Evolutionary conservation across 2,329 filamentous ascomycete genomes (phyloP), one percentile per base, ranked within the genome.

Genomic region (Botrytis deweyae): DNA sequence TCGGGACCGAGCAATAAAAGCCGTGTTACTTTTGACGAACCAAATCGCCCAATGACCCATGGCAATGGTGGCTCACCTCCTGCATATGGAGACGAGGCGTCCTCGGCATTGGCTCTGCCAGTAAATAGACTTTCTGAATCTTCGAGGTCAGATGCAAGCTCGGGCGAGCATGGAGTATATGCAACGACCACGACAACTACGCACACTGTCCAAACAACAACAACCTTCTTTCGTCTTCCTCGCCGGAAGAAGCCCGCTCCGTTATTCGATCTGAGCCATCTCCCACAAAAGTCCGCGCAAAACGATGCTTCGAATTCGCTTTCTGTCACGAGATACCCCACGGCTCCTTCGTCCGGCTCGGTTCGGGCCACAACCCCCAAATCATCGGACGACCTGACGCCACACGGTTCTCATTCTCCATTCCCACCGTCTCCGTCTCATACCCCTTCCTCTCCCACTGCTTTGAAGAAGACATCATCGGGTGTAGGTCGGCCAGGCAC

Each of bases 81-180:
- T 72, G 86, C 88, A 42, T 91, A 91, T 74, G 86, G 87, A 64
- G 89, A 91, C 75, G 89, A 92, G 75, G 84, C 86, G 40, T 86
- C 86, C 74, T 88, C 89, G 22, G 86, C 89, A 4, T 84, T 93
- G 74, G 89, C 90, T 12, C 85, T 92, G 33, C 89, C 91, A 18
- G 84, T 89, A 44, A 87, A 88, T 76, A 87, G 93, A 59, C 84
- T 92, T 42, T 96, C 93, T 8, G 95, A 98, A 80, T 98, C 95
- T 2, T 97, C 94, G 3, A 89, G 93, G 77, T 98, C 95, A 42
- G 95, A 98, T 82, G 92, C 89, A 63, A 97, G 93, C 83, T 93
- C 91, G 25, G 89, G 87, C 61, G 91, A 95, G 79, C 87, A 88
- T 77, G 85, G 86, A 59, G 84, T 89, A 68, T 88, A 88, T 82